These are phyloP conservation scores for Porogramme epimiltina DNA, from an alignment of 1,284 basidiomycete genomes.

Conservation along the genomic window DNA sequence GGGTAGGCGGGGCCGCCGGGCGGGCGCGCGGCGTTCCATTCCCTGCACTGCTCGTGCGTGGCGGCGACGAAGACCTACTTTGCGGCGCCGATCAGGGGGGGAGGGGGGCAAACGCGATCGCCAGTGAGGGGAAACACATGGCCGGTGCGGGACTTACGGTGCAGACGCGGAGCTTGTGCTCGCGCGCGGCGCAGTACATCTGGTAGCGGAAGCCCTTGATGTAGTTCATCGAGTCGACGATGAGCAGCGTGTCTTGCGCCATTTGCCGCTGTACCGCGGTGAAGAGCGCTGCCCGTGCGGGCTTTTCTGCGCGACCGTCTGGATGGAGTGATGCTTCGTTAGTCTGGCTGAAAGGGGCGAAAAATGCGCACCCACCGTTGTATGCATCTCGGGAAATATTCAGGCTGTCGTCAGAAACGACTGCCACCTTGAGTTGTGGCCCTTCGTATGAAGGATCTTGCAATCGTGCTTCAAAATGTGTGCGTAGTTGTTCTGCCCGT, in stretches of 20 bases:
- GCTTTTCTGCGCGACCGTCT: slow-evolving; percentile 88
- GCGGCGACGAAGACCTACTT: slow-evolving; percentile 78
- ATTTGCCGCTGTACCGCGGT: slow-evolving; percentile 82
- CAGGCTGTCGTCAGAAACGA: slow-evolving; percentile 82
- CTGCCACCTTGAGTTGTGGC: slow-evolving; percentile 54
- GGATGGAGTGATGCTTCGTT: slow-evolving; percentile 1
- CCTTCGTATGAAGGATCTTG: slow-evolving; percentile 51
- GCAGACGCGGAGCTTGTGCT: slow-evolving; percentile 83
- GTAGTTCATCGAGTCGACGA: slow-evolving; percentile 92
- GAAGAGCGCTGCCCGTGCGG: slow-evolving; percentile 86
- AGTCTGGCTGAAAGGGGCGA: neutral
- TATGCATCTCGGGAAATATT: slow-evolving; percentile 72
- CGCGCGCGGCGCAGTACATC: slow-evolving; percentile 94
- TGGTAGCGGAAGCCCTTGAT: slow-evolving; percentile 99
- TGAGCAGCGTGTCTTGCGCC: slow-evolving; percentile 74
- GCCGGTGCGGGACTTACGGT: slow-evolving; percentile 64
- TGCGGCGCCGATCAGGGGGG: slow-evolving; percentile 5
- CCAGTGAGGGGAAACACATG: neutral
- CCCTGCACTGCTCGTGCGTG: slow-evolving; percentile 73
- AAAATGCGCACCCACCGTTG: slow-evolving; percentile 56
- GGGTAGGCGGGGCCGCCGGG: slow-evolving; percentile 56
- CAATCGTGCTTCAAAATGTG: slow-evolving; percentile 61
- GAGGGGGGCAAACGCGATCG: too few species aligned
- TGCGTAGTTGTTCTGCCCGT: slow-evolving; percentile 69
- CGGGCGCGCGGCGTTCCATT: slow-evolving; percentile 69